Evolutionary conservation across 331 rosid species (phyloP), one percentile per base, ranked within the genome.

Genomic region (Ulmus americana): DNA sequence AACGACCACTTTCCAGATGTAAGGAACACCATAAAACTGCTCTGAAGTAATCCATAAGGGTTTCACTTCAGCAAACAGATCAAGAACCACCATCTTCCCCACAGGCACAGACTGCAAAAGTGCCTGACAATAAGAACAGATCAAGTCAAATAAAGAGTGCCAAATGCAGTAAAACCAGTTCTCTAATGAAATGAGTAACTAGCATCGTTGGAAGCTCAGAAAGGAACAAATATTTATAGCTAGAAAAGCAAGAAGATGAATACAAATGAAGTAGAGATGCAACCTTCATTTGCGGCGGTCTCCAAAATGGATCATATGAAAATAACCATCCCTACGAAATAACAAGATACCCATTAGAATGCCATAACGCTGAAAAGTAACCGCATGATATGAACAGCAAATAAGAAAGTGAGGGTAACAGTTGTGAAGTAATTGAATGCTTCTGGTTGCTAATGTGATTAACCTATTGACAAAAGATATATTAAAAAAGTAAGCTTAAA

Each of bases 271-370:
- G 50, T 64, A 39, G 18, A 18, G 22, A 53, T 41, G 42, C 55
- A 63, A 81, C 95, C 91, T 88, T 88, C 87, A 83, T 88, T 77
- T 88, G 95, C 6, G 81, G 82, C 64, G 95, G 95, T 77, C 85
- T 85, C 95, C 91, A 85, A 61, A 83, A 88, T 5, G 91, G 95
- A 77, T 88, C 95, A 63, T 85, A 85, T 11, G 89, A 85, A 79
- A 88, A 88, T 56, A 85, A 74, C 91, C 91, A 85, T 28, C 95
- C 95, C 91, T 88, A 59, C 48, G 52, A 64, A 53, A 68, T 16
- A 20, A 69, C 52, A 64, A 6, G 45, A 64, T 39, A 52, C n/a
- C 48, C 44, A 55, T 74, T 14, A 59, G 64, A 68, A 63, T 64
- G 59, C 68, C 57, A 52, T 39, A 48, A 45, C 18, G 13, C 61